A percentile compares a stretch with the other conserved stretches of the same genome.
Evolutionary conservation across 345 rosid species (phyloP).

Genomic region (Jatropha curcas): DNA sequence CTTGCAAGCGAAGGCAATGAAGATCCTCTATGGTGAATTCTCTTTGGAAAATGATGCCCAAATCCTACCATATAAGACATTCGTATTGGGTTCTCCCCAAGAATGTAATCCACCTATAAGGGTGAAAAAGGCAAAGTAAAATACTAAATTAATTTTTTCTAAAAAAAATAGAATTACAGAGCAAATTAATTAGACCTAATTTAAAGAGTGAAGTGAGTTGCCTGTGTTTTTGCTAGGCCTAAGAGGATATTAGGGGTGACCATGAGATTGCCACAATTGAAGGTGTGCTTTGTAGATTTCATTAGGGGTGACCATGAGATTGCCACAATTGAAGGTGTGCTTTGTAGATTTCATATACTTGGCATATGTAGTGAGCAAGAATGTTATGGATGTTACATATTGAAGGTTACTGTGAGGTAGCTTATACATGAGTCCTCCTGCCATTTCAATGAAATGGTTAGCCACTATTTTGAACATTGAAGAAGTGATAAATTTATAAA

Average conservation of each 20-base stretch:
- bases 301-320: slow-evolving; percentile 53
- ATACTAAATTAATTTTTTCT: no score
- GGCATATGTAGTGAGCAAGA: slow-evolving; percentile 78
- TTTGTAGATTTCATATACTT: slow-evolving; percentile 67
- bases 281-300: no score
- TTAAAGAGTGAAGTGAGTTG: slow-evolving; percentile 1
- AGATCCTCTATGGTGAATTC: slow-evolving; percentile 85
- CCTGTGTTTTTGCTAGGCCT: slow-evolving; percentile 69
- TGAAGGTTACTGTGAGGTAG: slow-evolving; percentile 73
- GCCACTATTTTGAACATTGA: no score
- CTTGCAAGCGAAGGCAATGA: slow-evolving; percentile 61
- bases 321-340: slow-evolving; percentile 71
- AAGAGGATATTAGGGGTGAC: slow-evolving; percentile 54
- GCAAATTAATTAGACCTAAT: not conserved
- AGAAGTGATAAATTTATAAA: no score
- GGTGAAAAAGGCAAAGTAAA: not conserved
- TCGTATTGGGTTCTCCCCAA: slow-evolving; percentile 67
- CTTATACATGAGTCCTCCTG: slow-evolving; percentile 91
- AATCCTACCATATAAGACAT: slow-evolving; percentile 97
- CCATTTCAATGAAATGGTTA: not conserved
- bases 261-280: slow-evolving; percentile 67
- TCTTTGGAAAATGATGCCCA: slow-evolving; percentile 64
- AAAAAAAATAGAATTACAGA: no score
- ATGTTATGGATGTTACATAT: slow-evolving; percentile 81
- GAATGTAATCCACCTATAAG: slow-evolving; percentile 66